Evolutionary conservation across 768 basidiomycete species (phyloP).

Genomic region (Royoungia palumana): DNA sequence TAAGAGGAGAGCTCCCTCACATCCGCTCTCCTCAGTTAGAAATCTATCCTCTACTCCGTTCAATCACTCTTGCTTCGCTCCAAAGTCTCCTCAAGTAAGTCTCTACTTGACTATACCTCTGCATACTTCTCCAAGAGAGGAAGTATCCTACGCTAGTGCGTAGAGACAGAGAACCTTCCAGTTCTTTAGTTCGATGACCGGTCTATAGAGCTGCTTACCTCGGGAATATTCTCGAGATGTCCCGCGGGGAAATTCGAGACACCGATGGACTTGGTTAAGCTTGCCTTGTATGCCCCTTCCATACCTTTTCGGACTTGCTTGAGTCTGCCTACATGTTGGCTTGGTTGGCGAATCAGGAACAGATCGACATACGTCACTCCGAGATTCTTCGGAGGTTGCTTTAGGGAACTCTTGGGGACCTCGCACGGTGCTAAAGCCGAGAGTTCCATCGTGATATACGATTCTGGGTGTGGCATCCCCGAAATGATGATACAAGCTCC

Average conservation of each 20-base stretch:
- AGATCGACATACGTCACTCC: constrained; percentile 56
- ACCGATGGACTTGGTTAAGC: constrained; percentile 43
- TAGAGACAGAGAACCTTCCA: too few species aligned
- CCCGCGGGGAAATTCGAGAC: constrained; percentile 52
- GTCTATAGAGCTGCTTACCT: too few species aligned
- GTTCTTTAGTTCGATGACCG: too few species aligned
- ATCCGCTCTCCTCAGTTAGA: too few species aligned
- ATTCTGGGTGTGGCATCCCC: constrained; percentile 47
- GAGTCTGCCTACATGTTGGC: constrained; percentile 39
- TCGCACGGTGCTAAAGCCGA: constrained; percentile 32
- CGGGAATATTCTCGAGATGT: constrained; percentile 43
- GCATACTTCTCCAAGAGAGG: too few species aligned
- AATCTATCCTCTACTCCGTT: too few species aligned
- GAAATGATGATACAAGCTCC: constrained; percentile 50
- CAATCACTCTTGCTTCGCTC: too few species aligned
- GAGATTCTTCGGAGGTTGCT: constrained; percentile 53
- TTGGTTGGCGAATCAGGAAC: constrained; percentile 57
- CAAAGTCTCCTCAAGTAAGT: too few species aligned
- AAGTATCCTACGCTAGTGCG: too few species aligned
- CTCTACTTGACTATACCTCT: too few species aligned
- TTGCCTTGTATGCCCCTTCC: constrained; percentile 50
- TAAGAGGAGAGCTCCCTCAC: too few species aligned
- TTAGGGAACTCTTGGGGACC: constrained; percentile 47
- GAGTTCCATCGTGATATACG: constrained; percentile 66
- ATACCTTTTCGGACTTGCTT: constrained; percentile 57